Evolutionary conservation across 106 monocot genomes (phyloP), one percentile per base, ranked within the genome.

Genomic region (Dendrobium huoshanense): DNA sequence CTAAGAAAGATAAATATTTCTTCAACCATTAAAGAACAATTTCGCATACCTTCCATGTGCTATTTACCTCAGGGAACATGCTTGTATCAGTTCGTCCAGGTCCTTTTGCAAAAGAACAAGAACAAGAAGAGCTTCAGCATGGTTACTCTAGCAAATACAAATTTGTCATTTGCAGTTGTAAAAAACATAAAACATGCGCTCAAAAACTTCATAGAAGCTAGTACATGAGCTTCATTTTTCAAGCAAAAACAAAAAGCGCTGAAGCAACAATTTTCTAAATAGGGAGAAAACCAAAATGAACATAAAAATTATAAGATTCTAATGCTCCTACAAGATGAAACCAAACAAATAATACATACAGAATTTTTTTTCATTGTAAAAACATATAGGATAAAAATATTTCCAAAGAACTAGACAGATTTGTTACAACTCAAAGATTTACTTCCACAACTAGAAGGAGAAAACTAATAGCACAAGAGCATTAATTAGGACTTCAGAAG

Each of bases 1-100:
- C 51, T 15, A 51, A 51, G 13, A 51, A 51, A 51, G 15, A 51
- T 7, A 9, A 43, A 42, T 19, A 74, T 37, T 37, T 20, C 41
- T 41, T 42, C 73, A 41, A 73, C 16, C 40, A 73, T 9, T 68
- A 29, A 31, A 68, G 33, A 33, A 72, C 15, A n/a, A 16, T 78
- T 20, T 42, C 49, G 82, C 78, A 72, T 92, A 95, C 95, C 75
- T 92, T 92, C 95, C 95, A 95, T 33, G 82, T 87, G 72, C 95
- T 90, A 74, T 88, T 83, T 59, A 88, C 95, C 78, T 88, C 87
- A 64, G 95, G 95, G 75, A 95, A 95, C 54, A 95, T 82, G 81
- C 81, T 83, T 79, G 80, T 83, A 67, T 85, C 90, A 77, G 82
- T 25, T 20, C 55, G 75, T 59, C 81, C 78, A 80, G 61, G 79